Conservation (phyloP, 192 early-diverging fungal species). For the Coemansia sp. region DNA sequence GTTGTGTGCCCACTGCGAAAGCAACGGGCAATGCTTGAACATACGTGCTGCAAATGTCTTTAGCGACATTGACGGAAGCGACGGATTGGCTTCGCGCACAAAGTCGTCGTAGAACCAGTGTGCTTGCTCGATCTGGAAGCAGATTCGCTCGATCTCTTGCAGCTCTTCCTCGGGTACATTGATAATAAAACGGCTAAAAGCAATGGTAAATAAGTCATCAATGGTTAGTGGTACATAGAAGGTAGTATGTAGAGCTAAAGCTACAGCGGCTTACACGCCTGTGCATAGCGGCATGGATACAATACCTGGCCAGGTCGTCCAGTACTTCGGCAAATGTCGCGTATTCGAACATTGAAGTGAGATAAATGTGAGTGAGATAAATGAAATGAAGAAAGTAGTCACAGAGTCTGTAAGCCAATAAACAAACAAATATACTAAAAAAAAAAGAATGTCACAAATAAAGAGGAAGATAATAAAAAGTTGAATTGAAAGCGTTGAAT, state of each 20-base stretch:
- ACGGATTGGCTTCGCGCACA: constrained; percentile 81
- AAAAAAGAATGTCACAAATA: constrained; percentile 4
- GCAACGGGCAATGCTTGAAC: constrained; percentile 88
- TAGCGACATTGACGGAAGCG: constrained; percentile 80
- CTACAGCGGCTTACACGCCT: neutral
- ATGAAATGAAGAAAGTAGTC: constrained; percentile 8
- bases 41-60: constrained; percentile 82
- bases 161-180: constrained; percentile 97
- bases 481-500: neutral
- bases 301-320: constrained; percentile 80
- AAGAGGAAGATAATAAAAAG: neutral
- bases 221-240: neutral
- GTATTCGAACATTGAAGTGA: constrained; percentile 59
- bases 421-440: constrained; percentile 2
- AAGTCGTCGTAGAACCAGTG: constrained; percentile 99
- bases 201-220: constrained; percentile 21
- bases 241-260: neutral
- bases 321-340: constrained; percentile 80
- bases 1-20: constrained; percentile 85
- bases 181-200: constrained; percentile 89
- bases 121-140: constrained; percentile 98
- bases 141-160: constrained; percentile 90
- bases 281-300: neutral
- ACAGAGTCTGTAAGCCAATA: neutral
- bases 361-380: neutral